phyloP scores from a whole-genome alignment of 169 alveolate genomes.

The Toxoplasma gondii region DNA sequence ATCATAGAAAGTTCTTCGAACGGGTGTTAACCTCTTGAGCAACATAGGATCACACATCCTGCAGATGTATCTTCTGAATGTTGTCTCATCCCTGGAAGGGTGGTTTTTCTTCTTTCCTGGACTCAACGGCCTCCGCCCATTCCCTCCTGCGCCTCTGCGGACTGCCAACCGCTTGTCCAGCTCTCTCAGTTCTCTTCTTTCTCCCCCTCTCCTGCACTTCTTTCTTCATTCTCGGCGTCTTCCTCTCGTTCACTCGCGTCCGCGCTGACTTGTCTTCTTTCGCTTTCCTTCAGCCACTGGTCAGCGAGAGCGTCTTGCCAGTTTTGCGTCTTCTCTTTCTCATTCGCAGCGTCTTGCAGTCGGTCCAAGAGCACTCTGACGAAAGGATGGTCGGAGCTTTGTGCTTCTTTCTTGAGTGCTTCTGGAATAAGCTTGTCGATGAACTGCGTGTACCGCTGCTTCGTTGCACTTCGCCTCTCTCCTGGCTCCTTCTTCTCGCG shows the following conservation, averaged over 20 bases:
- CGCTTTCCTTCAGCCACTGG: neutral
- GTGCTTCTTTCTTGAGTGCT: neutral
- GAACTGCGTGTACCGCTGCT: neutral
- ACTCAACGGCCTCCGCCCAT: too few relatives aligned
- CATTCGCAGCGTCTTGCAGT: neutral
- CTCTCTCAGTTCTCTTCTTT: neutral
- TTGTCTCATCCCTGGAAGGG: too few relatives aligned
- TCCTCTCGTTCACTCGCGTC: neutral
- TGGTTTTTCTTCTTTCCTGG: too few relatives aligned
- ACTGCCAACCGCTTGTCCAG: too few relatives aligned
- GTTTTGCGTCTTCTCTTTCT: neutral
- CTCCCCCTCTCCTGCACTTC: neutral
- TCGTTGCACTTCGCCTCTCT: neutral
- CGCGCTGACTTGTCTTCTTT: neutral
- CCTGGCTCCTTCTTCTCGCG: neutral
- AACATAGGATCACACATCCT: too few relatives aligned
- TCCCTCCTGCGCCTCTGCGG: too few relatives aligned
- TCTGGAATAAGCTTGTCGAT: neutral
- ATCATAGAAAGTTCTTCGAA: too few relatives aligned
- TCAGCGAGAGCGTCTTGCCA: constrained; percentile 2
- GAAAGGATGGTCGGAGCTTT: neutral
- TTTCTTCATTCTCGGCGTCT: neutral
- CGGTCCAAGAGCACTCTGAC: neutral
- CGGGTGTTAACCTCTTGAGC: too few relatives aligned
- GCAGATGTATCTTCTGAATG: too few relatives aligned